Evolutionary conservation across 2,329 filamentous ascomycete species (phyloP).

Genomic region (Diaporthe helianthi): DNA sequence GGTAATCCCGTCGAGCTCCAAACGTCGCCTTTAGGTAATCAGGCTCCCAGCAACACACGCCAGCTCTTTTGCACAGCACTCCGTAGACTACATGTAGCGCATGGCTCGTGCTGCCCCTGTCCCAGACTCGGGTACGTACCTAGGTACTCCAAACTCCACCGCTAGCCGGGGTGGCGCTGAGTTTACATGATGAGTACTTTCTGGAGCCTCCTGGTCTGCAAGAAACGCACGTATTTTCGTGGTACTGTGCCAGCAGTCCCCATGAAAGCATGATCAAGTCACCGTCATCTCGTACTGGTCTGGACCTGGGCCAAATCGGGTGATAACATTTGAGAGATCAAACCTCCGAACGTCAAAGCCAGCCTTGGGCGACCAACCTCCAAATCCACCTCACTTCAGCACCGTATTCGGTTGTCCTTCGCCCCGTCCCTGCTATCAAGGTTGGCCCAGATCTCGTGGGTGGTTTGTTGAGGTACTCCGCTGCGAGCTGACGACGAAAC

Average conservation of each 20-base stretch:
- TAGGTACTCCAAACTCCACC: not conserved
- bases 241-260: not conserved
- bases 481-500: constrained; percentile 5
- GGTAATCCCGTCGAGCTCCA: not conserved
- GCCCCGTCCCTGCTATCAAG: not conserved
- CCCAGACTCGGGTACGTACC: constrained; percentile 4
- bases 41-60: constrained; percentile 33
- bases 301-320: not conserved
- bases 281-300: not conserved
- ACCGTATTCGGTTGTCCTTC: not conserved
- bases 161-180: not conserved
- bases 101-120: constrained; percentile 9
- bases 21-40: constrained; percentile 32
- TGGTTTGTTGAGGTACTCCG: not conserved
- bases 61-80: constrained; percentile 27
- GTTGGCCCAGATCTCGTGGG: constrained; percentile 5
- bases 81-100: no score
- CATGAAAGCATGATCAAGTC: constrained; percentile 27
- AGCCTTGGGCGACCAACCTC: not conserved
- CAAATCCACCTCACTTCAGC: constrained; percentile 6
- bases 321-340: constrained; percentile 1
- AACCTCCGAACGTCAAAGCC: constrained; percentile 15
- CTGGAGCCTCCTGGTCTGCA: not conserved
- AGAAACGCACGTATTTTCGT: not conserved
- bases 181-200: not conserved